Evolutionary conservation across 148 eudicot species (phyloP), one percentile per base, ranked within the genome.

Genomic region (Euryodendron excelsum): DNA sequence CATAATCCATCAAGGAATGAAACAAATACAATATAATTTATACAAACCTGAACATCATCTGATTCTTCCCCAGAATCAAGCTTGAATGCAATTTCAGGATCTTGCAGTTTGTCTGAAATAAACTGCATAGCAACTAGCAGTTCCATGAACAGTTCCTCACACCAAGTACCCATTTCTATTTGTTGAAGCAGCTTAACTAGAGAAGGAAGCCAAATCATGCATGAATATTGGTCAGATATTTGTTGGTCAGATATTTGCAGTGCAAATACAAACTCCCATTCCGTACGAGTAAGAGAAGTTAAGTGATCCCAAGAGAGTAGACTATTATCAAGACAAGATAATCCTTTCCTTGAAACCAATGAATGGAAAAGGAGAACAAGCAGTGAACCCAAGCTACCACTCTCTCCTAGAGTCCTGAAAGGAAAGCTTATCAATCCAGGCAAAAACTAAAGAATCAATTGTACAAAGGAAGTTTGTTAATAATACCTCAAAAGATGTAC

Each of bases 161-260:
- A 79, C 80, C 78, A 80, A 45, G 73, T 37, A 73, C 76, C 85
- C 47, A 31, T 76, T 73, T 87, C 88, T 72, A 87, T 70, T 64
- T 86, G 84, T 76, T 84, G 85, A 74, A 96, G 93, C 78, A 92
- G 68, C 69, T 83, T 72, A 62, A 91, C 88, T 61, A 96, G 83
- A 6, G 99, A 89, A 20, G 97, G 98, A 83, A 96, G 93, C 98
- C 99, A 96, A 78, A 89, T 89, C 79, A 67, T 78, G 84, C 97
- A 85, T 10, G 97, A 82, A 81, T 90, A 91, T 75, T 96, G 98
- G 80, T 88, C 88, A 80, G 88, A 88, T 67, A 93, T 71, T 82
- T 84, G 87, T 72, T 80, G 52, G 80, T 88, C 88, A 80, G 88
- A 88, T 67, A 93, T 71, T 82, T 84, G 87, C 73, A 81, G 52